Evolutionary conservation across 192 early-diverging fungal species (phyloP), one percentile per base, ranked within the genome.

Genomic region (Nowakowskiella sp.): DNA sequence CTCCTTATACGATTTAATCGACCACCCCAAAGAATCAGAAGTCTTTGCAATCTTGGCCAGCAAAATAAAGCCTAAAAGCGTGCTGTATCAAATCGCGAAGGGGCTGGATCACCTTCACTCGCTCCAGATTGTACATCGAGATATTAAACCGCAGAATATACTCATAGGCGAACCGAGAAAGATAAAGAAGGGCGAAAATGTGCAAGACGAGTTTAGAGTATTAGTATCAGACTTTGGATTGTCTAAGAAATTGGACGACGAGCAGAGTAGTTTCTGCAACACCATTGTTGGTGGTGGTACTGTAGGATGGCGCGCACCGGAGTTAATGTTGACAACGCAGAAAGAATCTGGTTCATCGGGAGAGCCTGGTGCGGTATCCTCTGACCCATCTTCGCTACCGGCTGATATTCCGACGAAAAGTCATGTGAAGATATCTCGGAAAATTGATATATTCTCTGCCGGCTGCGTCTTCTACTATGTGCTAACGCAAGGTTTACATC

Each of bases 191-290:
- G n/a, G 63, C 1, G 59, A 53, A 13, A 58, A 61, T 25, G 56
- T 47, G 6, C 66, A 7, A 57, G 58, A 9, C 36, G 65, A 10
- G 57, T 46, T 42, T 22, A 58, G 79, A 22, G 84, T 97, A 1
- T 68, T 97, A 49, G 92, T 99, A 25, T 92, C 91, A 8, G 95
- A 99, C 61, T 99, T 99, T 77, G 95, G 95, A 26, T 73, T 99
- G 49, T 91, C 90, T 42, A 89, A 94, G 53, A 90, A 91, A 31
- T 68, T 99, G 19, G 92, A 91, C 42, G 90, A 88, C 36, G 90
- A 93, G 57, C 89, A 94, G 54, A 89, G 84, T 45, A 89, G 86
- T 42, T 97, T 99, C 72, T 85, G 91, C 60, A 91, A 94, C 62
- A 99, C 95, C 0, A 60, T 74, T 34, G 43, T 53, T 42, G 68